A percentile compares a stretch with the other conserved stretches of the same genome.
These are phyloP conservation scores for Abortiporus biennis DNA, from an alignment of 1,284 basidiomycete genomes.

Conservation along the genomic window DNA sequence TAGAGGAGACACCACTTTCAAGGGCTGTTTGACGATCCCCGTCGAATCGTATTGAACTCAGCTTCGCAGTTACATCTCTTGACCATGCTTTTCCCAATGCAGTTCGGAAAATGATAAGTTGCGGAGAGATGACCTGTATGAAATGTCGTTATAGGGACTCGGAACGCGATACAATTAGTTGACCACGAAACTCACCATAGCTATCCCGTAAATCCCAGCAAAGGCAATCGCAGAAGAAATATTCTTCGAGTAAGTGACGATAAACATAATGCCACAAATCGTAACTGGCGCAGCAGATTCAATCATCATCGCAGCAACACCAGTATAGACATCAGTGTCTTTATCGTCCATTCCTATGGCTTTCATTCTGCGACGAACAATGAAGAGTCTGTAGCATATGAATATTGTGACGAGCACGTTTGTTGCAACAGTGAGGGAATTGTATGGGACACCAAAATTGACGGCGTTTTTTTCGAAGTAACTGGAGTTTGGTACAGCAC, in stretches of 20 bases:
- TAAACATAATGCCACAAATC: conserved; percentile 11
- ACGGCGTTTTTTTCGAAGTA: conserved; percentile 6
- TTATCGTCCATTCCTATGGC: neutral
- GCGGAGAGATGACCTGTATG: conserved; percentile 1
- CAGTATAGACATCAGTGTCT: neutral
- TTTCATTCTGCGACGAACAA: neutral
- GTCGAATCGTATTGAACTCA: too few species aligned
- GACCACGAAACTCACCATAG: too few species aligned
- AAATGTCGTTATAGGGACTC: too few species aligned
- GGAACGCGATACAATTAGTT: too few species aligned
- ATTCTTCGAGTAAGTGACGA: too few species aligned
- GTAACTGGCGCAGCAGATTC: conserved; percentile 12
- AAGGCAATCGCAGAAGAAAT: too few species aligned
- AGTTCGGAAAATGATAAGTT: conserved; percentile 4
- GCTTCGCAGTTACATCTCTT: too few species aligned
- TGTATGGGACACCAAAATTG: conserved; percentile 9
- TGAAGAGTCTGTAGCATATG: conserved; percentile 4
- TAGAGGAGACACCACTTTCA: too few species aligned
- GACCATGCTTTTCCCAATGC: conserved; percentile 1
- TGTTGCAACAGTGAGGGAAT: conserved; percentile 5
- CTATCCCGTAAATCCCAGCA: too few species aligned
- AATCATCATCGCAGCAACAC: neutral
- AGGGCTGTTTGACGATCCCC: too few species aligned
- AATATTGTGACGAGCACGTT: conserved; percentile 10
- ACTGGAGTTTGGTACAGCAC: conserved; percentile 4